Base-by-base conservation (phyloP, 1,284 basidiomycete genomes). In the Ceratobasidium sp. region DNA sequence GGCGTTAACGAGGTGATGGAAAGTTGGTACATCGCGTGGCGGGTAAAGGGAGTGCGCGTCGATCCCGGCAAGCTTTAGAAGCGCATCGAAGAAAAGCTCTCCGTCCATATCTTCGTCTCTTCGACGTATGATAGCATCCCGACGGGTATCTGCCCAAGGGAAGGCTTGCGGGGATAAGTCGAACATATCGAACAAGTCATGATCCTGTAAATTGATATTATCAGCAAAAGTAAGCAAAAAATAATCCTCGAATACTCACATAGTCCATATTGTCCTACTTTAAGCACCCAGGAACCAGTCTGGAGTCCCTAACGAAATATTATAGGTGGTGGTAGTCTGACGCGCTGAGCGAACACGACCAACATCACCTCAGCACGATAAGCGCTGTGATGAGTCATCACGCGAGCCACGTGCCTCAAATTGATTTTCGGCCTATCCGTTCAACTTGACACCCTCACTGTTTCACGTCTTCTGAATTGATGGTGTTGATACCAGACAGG, bases 81-180 rank as follows among this genome's bases (percentile, higher is more conserved):
- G 87, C 20, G 92, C 89, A 82, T 95, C 94, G 79, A 93, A 93
- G 35, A 94, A 88, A 62, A 94, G 89, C 62, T 87, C 81, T 82
- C 92, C 91, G 41, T 87, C 86, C 85, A 94, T 86, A 54, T 85
- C 79, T 41, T 70, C 85, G 1, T 88, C 89, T 50, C 93, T 89
- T 62, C 93, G 88, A 52, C 86, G 84, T 81, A 90, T 89, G 70
- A 94, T 91, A 82, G 89, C 86, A 77, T 87, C 84, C 54, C 86
- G 85, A 62, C 85, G 83, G 35, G 87, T 84, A 12, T 84, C 84
- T 68, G 86, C 85, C 89, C 89, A 91, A 76, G 82, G 81, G 74
- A 82, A 82, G 23, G 77, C 77, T 18, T 78, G 77, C 8, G 80
- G 70, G n/a, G 77, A 78, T 55, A 80, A 27, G 66, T 80, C 78